Percentiles rank a stretch among this genome's conserved stretches.
Evolutionary conservation across 1,284 basidiomycete genomes (phyloP).

Genomic region (Heterobasidion irregulare): DNA sequence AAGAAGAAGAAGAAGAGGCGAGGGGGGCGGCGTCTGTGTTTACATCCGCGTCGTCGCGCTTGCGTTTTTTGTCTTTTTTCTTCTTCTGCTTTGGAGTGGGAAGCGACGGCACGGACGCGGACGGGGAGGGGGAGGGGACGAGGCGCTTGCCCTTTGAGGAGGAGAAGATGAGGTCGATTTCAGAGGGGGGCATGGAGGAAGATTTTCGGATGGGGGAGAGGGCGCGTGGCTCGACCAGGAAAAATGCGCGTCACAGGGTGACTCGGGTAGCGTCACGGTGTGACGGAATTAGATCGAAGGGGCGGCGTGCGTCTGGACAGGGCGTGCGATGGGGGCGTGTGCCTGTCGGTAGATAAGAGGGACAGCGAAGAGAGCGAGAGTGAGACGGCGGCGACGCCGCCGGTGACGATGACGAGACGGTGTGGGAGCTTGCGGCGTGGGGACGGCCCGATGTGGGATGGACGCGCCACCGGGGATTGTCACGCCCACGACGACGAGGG

Average conservation of each 20-base stretch:
- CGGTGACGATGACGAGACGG: no score
- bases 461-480: neutral
- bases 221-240: neutral
- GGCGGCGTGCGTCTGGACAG: neutral
- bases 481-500: neutral
- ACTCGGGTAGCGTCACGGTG: neutral
- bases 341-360: neutral
- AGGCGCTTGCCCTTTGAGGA: slow-evolving; percentile 36
- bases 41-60: slow-evolving; percentile 14
- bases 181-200: slow-evolving; percentile 39
- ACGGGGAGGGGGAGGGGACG: slow-evolving; percentile 15
- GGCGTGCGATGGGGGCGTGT: neutral
- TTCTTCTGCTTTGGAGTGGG: slow-evolving; percentile 27
- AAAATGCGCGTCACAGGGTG: neutral
- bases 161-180: slow-evolving; percentile 78
- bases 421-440: no score
- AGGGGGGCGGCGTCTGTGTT: slow-evolving; percentile 8
- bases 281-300: neutral
- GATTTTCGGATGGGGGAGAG: slow-evolving; percentile 12
- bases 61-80: slow-evolving; percentile 32
- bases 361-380: neutral
- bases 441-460: no score
- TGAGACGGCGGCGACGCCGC: no score
- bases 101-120: slow-evolving; percentile 11
- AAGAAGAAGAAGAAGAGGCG: slow-evolving; percentile 4